Conservation (phyloP, 495 filamentous ascomycete genomes). For the Neurospora sp. region DNA sequence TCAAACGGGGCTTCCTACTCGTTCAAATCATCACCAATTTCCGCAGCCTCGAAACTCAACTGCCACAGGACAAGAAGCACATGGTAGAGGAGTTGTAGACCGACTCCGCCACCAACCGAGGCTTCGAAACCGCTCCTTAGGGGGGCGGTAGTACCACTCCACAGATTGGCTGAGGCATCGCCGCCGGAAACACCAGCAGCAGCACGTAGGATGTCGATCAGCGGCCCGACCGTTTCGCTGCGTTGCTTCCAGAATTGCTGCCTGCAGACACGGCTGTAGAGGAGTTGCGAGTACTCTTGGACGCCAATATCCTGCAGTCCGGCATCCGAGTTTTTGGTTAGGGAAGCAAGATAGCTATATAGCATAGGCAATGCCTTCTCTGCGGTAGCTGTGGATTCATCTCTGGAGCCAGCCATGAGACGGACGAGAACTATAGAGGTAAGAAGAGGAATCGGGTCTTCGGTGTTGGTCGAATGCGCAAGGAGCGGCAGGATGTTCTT, state of each 20-base stretch:
- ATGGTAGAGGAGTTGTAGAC: conserved; percentile 89
- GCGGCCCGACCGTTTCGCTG: conserved; percentile 69
- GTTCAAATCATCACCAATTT: conserved; percentile 79
- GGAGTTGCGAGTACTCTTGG: conserved; percentile 77
- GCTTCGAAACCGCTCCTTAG: conserved; percentile 46
- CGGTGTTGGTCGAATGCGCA: conserved; percentile 64
- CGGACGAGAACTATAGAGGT: conserved; percentile 79
- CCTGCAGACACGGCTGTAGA: conserved; percentile 65
- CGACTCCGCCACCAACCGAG: conserved; percentile 68
- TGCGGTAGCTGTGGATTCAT: conserved; percentile 45
- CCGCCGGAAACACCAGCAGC: conserved; percentile 62
- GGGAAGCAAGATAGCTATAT: conserved; percentile 73
- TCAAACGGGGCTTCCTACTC: conserved; percentile 45
- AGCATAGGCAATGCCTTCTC: conserved; percentile 70
- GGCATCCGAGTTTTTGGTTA: conserved; percentile 65
- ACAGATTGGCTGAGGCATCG: conserved; percentile 55
- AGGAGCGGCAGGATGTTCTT: conserved; percentile 79
- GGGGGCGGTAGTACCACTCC: conserved; percentile 52
- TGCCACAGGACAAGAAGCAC: conserved; percentile 91
- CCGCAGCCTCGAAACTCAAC: conserved; percentile 77
- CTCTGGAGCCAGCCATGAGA: conserved; percentile 64
- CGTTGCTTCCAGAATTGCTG: conserved; percentile 81
- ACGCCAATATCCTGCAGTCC: conserved; percentile 94
- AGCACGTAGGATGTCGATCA: conserved; percentile 71
- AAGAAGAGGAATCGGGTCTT: conserved; percentile 82